Conservation (phyloP, 352 stramenopile species). For the Phytophthora fragariaefolia region DNA sequence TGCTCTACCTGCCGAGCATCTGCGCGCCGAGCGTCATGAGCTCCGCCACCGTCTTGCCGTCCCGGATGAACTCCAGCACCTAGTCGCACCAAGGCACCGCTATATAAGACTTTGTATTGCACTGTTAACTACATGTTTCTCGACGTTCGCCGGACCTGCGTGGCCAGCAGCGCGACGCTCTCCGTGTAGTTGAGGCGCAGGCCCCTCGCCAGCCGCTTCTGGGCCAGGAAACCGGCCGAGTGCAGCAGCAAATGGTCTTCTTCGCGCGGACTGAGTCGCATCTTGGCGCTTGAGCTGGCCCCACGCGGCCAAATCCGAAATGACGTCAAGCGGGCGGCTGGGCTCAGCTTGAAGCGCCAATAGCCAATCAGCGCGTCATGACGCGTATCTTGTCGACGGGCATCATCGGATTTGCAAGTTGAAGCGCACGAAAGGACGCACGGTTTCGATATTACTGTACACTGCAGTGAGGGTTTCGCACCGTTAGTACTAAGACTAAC, state of each 20-base stretch:
- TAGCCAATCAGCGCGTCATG: constrained; percentile 1
- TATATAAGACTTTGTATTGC: too few species aligned
- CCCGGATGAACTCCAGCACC: constrained; percentile 96
- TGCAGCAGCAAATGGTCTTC: constrained; percentile 83
- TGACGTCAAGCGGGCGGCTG: constrained; percentile 13
- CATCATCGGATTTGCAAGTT: constrained; percentile 16
- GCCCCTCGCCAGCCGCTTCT: constrained; percentile 94
- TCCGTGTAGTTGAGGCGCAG: constrained; percentile 95
- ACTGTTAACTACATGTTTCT: neutral
- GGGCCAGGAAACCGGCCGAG: constrained; percentile 90
- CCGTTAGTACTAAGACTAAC: too few species aligned
- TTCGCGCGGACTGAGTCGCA: constrained; percentile 74
- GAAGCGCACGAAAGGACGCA: constrained; percentile 28
- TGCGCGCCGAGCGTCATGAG: constrained; percentile 90
- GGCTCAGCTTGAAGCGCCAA: constrained; percentile 16
- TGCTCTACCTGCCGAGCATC: constrained; percentile 66
- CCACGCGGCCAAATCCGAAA: constrained; percentile 25
- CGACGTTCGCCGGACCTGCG: constrained; percentile 36
- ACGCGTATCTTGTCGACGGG: neutral
- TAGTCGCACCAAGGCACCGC: too few species aligned
- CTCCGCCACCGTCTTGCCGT: constrained; percentile 88
- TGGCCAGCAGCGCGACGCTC: constrained; percentile 93
- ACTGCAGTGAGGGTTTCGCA: too few species aligned
- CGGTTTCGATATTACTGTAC: too few species aligned
- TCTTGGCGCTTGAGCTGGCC: too few species aligned